Evolutionary conservation across 768 basidiomycete genomes (phyloP).

Genomic region (Strobilomyces echinocephalus): DNA sequence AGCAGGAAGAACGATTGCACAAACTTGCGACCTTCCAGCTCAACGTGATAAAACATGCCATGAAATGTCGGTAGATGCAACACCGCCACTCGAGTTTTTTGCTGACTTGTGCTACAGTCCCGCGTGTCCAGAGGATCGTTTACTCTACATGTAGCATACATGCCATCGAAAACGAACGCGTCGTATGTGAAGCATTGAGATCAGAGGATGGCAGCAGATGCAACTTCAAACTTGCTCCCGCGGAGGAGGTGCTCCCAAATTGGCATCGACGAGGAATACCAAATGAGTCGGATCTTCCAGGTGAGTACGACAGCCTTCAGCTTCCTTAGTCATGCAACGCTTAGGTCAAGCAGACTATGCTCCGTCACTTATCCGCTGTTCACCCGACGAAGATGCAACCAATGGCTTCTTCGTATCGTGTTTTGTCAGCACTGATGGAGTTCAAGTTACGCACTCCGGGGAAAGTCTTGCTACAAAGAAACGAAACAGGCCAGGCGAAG

Average conservation of each 20-base stretch:
- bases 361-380: conserved; percentile 63
- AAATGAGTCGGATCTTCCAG: conserved; percentile 55
- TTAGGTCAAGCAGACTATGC: conserved; percentile 45
- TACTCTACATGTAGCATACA: conserved; percentile 99
- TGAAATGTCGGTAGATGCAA: conserved; percentile 66
- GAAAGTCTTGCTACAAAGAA: conserved; percentile 15
- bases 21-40: conserved; percentile 88
- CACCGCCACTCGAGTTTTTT: conserved; percentile 1
- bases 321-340: background rate
- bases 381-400: conserved; percentile 77
- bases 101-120: conserved; percentile 47
- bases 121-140: conserved; percentile 72
- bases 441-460: background rate
- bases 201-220: conserved; percentile 61
- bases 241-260: conserved; percentile 61
- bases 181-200: conserved; percentile 68
- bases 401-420: conserved; percentile 99
- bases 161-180: conserved; percentile 87
- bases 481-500: conserved; percentile 23
- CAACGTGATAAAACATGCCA: conserved; percentile 88
- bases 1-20: conserved; percentile 63
- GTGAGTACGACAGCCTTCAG: conserved; percentile 30
- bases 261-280: conserved; percentile 80
- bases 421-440: conserved; percentile 44
- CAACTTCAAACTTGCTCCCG: conserved; percentile 66